A percentile compares a stretch with the other conserved stretches of the same genome.
Conservation (phyloP, 257 asterid genomes). For the Salvia rosmarinus region DNA sequence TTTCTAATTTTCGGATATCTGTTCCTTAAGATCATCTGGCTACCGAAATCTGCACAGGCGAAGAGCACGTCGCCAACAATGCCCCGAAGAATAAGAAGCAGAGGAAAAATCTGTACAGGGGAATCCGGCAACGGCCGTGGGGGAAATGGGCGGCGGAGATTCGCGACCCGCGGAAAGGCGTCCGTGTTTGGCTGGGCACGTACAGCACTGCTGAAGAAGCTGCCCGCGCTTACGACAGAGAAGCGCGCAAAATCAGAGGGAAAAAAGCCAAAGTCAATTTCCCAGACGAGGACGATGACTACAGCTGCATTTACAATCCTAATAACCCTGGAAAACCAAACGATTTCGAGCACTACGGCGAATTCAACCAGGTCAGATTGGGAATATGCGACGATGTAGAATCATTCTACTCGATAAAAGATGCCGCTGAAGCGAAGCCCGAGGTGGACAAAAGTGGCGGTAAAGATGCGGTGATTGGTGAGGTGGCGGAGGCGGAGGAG, state of each 20-base stretch:
- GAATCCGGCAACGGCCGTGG: conserved; percentile 92
- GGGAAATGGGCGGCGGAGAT: conserved; percentile 99
- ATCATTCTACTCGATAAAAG: neutral
- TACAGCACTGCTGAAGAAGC: conserved; percentile 89
- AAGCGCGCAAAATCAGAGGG: conserved; percentile 87
- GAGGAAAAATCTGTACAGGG: conserved; percentile 78
- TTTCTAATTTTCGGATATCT: neutral
- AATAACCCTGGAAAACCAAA: neutral
- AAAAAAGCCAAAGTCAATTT: conserved; percentile 81
- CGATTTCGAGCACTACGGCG: neutral
- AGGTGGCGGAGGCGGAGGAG: neutral
- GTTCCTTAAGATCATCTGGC: neutral
- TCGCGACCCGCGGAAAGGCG: conserved; percentile 94
- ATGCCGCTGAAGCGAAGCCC: conserved; percentile 25
- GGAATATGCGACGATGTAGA: conserved; percentile 5
- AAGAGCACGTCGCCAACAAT: conserved; percentile 30
- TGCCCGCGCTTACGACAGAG: conserved; percentile 84
- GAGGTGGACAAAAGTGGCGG: conserved; percentile 16
- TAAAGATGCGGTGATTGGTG: neutral
- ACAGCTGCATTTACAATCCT: conserved; percentile 10
- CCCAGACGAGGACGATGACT: conserved; percentile 53
- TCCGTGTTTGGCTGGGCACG: conserved; percentile 90
- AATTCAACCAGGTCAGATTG: conserved; percentile 15
- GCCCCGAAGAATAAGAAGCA: conserved; percentile 45
- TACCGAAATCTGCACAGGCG: conserved; percentile 40